These are phyloP conservation scores for Fusarium nurragi DNA, from an alignment of 2,329 filamentous ascomycete species.

Conservation along the genomic window DNA sequence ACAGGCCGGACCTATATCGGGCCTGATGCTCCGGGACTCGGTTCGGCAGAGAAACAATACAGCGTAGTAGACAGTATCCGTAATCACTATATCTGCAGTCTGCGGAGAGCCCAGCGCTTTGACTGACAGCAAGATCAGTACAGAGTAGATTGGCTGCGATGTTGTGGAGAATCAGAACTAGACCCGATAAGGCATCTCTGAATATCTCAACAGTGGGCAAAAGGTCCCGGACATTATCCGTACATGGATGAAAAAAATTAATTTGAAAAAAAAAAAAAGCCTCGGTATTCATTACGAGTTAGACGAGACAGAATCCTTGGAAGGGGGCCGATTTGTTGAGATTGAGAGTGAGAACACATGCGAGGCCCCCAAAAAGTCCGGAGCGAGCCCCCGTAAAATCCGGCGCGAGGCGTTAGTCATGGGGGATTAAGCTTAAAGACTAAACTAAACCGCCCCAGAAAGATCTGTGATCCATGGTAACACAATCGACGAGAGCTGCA, in stretches of 20 bases:
- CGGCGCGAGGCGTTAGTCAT: constrained; percentile 9
- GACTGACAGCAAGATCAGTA: constrained; percentile 7
- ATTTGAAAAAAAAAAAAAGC: background rate
- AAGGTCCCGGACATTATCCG: background rate
- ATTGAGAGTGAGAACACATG: background rate
- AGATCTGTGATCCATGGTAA: background rate
- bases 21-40: background rate
- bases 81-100: background rate
- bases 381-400: background rate
- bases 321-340: background rate
- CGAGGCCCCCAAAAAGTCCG: background rate
- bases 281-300: background rate
- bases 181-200: constrained; percentile 37
- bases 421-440: constrained; percentile 27
- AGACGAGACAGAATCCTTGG: background rate
- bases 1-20: background rate
- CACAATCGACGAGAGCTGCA: background rate
- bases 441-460: constrained; percentile 8
- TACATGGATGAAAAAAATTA: background rate
- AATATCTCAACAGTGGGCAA: constrained; percentile 12
- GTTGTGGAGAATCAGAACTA: constrained; percentile 15
- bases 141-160: background rate
- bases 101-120: background rate
- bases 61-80: background rate
- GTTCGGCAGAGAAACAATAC: background rate